Evolutionary conservation across 306 rosid genomes (phyloP).

Genomic region (Mimosa pudica): DNA sequence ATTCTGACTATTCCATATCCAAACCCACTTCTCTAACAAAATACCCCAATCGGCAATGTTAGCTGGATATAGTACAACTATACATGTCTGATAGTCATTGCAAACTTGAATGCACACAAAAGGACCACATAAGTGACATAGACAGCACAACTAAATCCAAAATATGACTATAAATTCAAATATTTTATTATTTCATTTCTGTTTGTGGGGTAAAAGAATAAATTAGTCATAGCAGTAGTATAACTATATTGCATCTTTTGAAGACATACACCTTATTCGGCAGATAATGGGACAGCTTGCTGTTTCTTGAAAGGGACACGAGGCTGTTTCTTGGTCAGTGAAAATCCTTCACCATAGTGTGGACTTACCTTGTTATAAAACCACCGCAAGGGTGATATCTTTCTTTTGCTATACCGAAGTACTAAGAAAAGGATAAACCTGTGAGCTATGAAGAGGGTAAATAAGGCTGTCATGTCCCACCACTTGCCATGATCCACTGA

Average conservation of each 20-base stretch:
- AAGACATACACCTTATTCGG: background rate
- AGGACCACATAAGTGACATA: background rate
- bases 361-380: conserved; percentile 31
- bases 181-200: background rate
- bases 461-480: conserved; percentile 42
- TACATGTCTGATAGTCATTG: background rate
- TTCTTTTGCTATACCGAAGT: conserved; percentile 27
- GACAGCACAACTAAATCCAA: background rate
- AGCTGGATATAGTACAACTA: background rate
- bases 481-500: conserved; percentile 40
- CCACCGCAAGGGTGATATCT: conserved; percentile 22
- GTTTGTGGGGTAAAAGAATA: background rate
- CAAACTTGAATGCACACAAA: background rate
- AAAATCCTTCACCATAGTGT: conserved; percentile 4
- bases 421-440: conserved; percentile 26
- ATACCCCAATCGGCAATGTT: background rate
- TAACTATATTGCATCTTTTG: background rate
- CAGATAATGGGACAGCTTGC: background rate
- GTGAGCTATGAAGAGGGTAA: conserved; percentile 17
- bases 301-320: conserved; percentile 2
- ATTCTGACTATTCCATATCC: background rate
- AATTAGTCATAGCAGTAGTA: background rate
- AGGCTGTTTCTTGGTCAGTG: background rate
- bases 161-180: background rate
- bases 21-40: background rate